Conservation (phyloP, 176 grass and related monocot genomes). For the Hyparrhenia diplandra region DNA sequence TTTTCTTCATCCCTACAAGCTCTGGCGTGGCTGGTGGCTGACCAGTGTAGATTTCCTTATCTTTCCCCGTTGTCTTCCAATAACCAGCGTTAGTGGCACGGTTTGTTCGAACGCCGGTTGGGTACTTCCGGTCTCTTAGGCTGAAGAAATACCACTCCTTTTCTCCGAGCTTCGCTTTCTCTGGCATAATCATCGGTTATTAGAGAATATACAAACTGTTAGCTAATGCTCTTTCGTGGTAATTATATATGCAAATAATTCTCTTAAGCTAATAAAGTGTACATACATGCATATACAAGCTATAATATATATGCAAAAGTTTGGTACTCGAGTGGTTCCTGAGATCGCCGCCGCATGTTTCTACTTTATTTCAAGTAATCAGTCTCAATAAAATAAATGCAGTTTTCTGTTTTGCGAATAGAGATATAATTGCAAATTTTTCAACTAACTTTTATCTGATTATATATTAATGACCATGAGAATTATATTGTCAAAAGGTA, state of each 20-base stretch:
- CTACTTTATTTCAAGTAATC: background rate
- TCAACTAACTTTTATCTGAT: background rate
- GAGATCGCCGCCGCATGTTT: background rate
- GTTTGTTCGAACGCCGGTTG: constrained; percentile 73
- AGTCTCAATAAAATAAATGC: background rate
- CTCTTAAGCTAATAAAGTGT: background rate
- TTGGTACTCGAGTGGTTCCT: background rate
- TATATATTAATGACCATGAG: background rate
- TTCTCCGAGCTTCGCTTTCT: constrained; percentile 83
- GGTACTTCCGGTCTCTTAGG: constrained; percentile 70
- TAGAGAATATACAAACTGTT: background rate
- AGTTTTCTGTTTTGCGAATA: background rate
- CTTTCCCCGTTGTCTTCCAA: constrained; percentile 87
- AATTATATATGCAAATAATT: background rate
- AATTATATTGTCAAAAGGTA: background rate
- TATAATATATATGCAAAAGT: background rate
- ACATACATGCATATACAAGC: background rate
- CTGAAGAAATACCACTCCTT: constrained; percentile 99
- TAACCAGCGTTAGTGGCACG: constrained; percentile 77
- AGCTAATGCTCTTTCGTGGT: background rate
- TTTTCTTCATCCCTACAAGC: constrained; percentile 90
- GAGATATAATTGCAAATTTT: background rate
- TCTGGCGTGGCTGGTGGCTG: constrained; percentile 2
- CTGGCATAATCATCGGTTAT: constrained; percentile 17
- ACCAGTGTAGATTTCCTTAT: constrained; percentile 68